Conservation (phyloP, 2,329 filamentous ascomycete genomes). For the Xylariaceae sp. region DNA sequence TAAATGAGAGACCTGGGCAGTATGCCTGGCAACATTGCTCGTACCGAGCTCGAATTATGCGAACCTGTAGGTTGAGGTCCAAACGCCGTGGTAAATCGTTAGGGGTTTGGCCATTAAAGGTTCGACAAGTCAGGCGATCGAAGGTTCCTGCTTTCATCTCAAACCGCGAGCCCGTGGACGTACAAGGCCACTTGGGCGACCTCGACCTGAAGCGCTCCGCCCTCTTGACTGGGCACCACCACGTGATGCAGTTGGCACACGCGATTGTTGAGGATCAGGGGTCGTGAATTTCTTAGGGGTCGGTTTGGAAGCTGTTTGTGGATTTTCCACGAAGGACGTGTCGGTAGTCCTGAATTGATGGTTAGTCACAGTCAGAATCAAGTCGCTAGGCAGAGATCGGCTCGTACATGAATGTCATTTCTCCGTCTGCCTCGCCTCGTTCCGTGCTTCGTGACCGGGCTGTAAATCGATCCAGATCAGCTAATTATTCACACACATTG, state of each 20-base stretch:
- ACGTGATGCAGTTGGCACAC: conserved; percentile 42
- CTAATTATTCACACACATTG: not conserved
- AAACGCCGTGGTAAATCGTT: not conserved
- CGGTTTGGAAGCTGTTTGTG: conserved; percentile 52
- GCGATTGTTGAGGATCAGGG: conserved; percentile 43
- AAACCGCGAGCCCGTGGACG: conserved; percentile 45
- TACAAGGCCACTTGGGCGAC: conserved; percentile 44
- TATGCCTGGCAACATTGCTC: not conserved
- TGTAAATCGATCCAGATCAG: conserved; percentile 11
- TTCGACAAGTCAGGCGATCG: not conserved
- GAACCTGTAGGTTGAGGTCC: not conserved
- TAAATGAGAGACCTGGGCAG: not conserved
- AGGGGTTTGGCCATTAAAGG: not conserved
- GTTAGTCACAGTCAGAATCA: conserved; percentile 20
- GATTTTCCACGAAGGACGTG: conserved; percentile 86
- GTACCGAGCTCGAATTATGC: not conserved
- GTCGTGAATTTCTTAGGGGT: conserved; percentile 43
- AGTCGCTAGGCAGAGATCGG: conserved; percentile 20
- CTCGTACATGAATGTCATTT: conserved; percentile 81
- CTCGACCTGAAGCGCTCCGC: conserved; percentile 36
- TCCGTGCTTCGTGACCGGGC: conserved; percentile 30
- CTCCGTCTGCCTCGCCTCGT: conserved; percentile 47
- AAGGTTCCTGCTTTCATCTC: conserved; percentile 34
- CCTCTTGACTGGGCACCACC: conserved; percentile 39
- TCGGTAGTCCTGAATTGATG: conserved; percentile 68